A percentile compares a stretch with the other conserved stretches of the same genome.
phyloP scores from a whole-genome alignment of 2,329 filamentous ascomycete genomes.

The Aspergillus viridinutans region DNA sequence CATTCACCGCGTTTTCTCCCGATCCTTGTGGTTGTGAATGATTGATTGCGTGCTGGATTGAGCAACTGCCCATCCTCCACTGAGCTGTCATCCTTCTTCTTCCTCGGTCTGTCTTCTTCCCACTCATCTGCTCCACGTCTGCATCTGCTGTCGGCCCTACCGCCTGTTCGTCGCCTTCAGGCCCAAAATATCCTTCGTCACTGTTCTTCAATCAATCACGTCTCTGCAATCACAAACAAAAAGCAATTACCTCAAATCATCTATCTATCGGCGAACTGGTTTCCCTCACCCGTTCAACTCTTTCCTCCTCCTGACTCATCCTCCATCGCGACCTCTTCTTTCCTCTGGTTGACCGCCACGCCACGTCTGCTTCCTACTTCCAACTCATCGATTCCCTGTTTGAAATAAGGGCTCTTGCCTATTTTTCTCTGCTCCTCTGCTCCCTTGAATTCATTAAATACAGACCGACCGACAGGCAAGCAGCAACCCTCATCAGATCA shows the following conservation, averaged over 20 bases:
- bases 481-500: background rate
- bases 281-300: background rate
- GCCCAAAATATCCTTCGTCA: background rate
- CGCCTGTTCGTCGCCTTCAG: constrained; percentile 8
- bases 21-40: constrained; percentile 3
- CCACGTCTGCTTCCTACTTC: constrained; percentile 6
- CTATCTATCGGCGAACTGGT: background rate
- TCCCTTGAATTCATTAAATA: background rate
- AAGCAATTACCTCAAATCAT: background rate
- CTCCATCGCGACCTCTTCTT: background rate
- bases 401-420: constrained; percentile 6
- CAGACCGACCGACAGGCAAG: background rate
- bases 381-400: constrained; percentile 3
- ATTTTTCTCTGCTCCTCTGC: background rate
- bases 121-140: constrained; percentile 21
- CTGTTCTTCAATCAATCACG: constrained; percentile 3
- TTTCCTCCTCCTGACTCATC: background rate
- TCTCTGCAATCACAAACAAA: background rate
- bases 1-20: constrained; percentile 3
- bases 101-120: constrained; percentile 13
- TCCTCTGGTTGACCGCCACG: background rate
- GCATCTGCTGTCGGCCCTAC: constrained; percentile 15
- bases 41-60: constrained; percentile 6
- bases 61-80: constrained; percentile 8
- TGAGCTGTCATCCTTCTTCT: constrained; percentile 16